phyloP scores from a whole-genome alignment of 176 grass and related monocot species.

The Juncus effusus region DNA sequence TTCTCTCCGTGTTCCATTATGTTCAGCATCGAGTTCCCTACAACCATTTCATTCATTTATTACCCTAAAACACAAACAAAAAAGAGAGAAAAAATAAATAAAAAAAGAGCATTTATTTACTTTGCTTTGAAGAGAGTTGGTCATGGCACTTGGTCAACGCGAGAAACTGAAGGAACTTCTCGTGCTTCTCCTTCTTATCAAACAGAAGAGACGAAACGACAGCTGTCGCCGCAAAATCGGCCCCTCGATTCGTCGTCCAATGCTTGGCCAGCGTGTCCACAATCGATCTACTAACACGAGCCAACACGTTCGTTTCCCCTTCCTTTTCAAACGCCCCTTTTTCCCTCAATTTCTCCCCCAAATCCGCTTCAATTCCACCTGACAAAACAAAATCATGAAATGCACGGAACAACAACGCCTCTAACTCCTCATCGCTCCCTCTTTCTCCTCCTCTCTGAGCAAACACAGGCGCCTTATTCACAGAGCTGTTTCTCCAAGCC shows the following conservation, averaged over 20 bases:
- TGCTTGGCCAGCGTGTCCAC: constrained; percentile 92
- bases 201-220: constrained; percentile 82
- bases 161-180: constrained; percentile 91
- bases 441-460: constrained; percentile 49
- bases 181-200: constrained; percentile 86
- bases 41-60: not conserved
- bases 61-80: not conserved
- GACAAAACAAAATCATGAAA: constrained; percentile 92
- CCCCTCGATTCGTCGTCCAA: constrained; percentile 97
- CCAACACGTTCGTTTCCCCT: constrained; percentile 86
- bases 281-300: constrained; percentile 85
- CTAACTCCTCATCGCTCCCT: constrained; percentile 71
- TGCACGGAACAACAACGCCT: constrained; percentile 61
- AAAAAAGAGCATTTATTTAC: constrained; percentile 41
- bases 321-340: constrained; percentile 92
- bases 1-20: constrained; percentile 99
- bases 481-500: constrained; percentile 57
- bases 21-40: constrained; percentile 76
- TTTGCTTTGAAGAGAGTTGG: constrained; percentile 82
- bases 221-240: constrained; percentile 87
- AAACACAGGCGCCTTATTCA: constrained; percentile 29
- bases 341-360: constrained; percentile 61
- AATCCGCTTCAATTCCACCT: constrained; percentile 54
- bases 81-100: not conserved
- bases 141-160: constrained; percentile 78